Evolutionary conservation across 2,329 filamentous ascomycete species (phyloP).

Genomic region (Cytospora paraplurivora): DNA sequence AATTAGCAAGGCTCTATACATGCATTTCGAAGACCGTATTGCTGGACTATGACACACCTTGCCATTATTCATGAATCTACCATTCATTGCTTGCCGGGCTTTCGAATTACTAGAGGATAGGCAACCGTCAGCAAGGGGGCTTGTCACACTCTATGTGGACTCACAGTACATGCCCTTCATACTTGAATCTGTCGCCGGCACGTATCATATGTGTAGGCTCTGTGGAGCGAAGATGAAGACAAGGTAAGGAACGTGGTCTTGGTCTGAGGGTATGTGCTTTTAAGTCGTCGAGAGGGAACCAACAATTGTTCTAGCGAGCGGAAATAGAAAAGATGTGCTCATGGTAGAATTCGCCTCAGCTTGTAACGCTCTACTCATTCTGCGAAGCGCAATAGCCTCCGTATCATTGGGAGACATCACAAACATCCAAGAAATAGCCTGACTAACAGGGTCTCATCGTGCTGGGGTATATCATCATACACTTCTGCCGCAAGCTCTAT

Average conservation of each 20-base stretch:
- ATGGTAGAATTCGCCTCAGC: background rate
- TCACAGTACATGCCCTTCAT: too few relatives aligned
- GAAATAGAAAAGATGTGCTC: background rate
- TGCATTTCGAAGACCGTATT: too few relatives aligned
- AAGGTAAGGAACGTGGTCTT: background rate
- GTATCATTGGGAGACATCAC: background rate
- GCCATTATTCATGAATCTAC: too few relatives aligned
- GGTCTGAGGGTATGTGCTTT: too few relatives aligned
- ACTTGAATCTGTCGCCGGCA: too few relatives aligned
- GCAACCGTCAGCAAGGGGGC: too few relatives aligned
- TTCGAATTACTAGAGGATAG: too few relatives aligned
- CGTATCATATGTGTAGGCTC: too few relatives aligned
- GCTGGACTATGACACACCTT: too few relatives aligned
- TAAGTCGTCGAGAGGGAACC: background rate
- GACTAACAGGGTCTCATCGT: background rate
- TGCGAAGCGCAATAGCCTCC: background rate
- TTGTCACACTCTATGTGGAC: too few relatives aligned
- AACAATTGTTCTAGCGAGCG: background rate
- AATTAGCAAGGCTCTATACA: too few relatives aligned
- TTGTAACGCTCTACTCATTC: background rate
- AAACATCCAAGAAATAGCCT: constrained; percentile 1
- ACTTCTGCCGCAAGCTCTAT: background rate
- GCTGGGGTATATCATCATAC: background rate
- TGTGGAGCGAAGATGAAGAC: background rate
- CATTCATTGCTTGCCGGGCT: too few relatives aligned